Conservation (phyloP, 495 filamentous ascomycete genomes). For the Glutinoglossum americanum region DNA sequence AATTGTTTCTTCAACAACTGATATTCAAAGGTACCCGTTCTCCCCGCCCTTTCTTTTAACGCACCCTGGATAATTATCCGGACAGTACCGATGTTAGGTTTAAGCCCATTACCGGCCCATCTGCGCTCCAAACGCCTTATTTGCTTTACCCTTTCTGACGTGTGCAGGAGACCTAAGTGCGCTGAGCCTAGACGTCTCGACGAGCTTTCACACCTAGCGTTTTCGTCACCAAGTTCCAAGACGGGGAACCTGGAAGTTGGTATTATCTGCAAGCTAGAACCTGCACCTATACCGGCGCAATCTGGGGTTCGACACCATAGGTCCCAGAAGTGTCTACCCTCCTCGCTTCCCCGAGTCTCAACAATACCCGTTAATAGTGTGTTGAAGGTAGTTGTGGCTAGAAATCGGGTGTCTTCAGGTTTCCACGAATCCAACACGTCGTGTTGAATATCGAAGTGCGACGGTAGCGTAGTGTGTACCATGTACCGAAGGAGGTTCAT, state of each 20-base stretch:
- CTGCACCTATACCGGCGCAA: constrained; percentile 10
- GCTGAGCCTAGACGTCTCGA: not conserved
- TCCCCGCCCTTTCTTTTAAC: not conserved
- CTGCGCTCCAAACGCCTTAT: not conserved
- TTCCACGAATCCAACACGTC: constrained; percentile 1
- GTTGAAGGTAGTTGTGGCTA: constrained; percentile 23
- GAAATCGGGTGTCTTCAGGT: constrained; percentile 4
- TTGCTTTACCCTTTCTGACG: not conserved
- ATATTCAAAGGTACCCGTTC: not conserved
- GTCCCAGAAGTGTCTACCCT: constrained; percentile 21
- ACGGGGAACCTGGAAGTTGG: constrained; percentile 10
- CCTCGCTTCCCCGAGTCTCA: constrained; percentile 22
- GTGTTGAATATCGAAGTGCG: constrained; percentile 4
- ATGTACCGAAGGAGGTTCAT: not conserved
- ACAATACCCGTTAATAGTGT: constrained; percentile 24
- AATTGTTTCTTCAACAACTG: not conserved
- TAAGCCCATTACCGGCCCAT: not conserved
- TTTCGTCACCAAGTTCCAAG: constrained; percentile 8
- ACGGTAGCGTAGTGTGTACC: constrained; percentile 8
- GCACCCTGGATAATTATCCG: constrained; percentile 9
- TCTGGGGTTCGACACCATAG: constrained; percentile 22
- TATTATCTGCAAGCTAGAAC: not conserved
- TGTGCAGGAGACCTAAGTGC: not conserved
- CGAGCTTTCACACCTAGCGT: not conserved
- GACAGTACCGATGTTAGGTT: constrained; percentile 9